Evolutionary conservation across 768 basidiomycete genomes (phyloP), one percentile per base, ranked within the genome.

Genomic region (Auriscalpium vulgare): DNA sequence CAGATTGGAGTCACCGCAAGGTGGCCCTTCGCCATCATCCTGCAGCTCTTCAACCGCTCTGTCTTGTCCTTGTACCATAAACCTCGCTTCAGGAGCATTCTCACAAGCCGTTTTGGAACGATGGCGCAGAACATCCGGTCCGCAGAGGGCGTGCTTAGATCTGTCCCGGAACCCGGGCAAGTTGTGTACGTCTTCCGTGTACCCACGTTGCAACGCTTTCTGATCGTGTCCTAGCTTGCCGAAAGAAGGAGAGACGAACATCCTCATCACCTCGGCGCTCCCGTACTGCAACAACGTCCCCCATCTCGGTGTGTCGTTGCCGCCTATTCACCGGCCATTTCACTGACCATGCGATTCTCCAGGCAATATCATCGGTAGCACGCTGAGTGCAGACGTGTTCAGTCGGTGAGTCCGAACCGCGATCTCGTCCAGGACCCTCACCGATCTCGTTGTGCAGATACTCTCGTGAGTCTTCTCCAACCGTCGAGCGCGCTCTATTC

Each of bases 231-330:
- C 38, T 53, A 87, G 85, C 50, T 69, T 87, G 44, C 97, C 97
- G 10, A 85, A 87, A 69, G 79, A 85, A 47, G 95, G 95, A 47
- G 87, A 94, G 71, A 76, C 77, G 54, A 99, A 98, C 67, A 75
- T 95, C 45, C 75, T 99, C 34, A 85, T 99, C 62, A 97, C 97
- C 10, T 97, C 93, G 60, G 95, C 97, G 38, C 74, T 99, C 55
- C 97, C 97, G 1, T 94, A 94, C 67, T 93, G 92, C 70, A 97
- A 97, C 70, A 97, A 97, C 65, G 95, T 97, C 10, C 94, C 95
- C 23, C 94, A 97, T 77, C 81, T 97, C 46, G 94, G 95, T 84
- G 67, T 63, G 79, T 71, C 58, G 19, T 17, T 35, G 13, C 36
- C 55, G 51, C 63, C 56, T 58, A 53, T 59, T 56, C 38, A 29